Conservation (phyloP, 2,329 filamentous ascomycete species). For the Alternaria hordeiaustralica region DNA sequence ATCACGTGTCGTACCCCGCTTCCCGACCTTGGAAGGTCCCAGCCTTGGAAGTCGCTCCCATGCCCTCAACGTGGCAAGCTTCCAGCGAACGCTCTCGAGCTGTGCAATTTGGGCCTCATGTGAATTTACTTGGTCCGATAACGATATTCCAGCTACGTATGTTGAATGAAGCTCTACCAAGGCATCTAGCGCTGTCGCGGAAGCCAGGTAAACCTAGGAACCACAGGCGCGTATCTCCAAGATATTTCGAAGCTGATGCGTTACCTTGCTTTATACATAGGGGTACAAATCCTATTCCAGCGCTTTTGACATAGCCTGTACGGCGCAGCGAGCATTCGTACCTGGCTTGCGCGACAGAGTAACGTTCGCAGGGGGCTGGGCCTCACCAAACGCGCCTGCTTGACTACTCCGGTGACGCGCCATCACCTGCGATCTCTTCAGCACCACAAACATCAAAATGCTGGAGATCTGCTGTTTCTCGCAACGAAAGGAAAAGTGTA, state of each 20-base stretch:
- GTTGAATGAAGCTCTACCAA: not conserved
- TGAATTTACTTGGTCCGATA: not conserved
- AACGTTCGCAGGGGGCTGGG: not conserved
- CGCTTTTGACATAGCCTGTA: not conserved
- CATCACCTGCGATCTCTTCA: not conserved
- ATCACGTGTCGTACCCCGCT: constrained; percentile 24
- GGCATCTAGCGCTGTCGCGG: not conserved
- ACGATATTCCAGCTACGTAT: not conserved
- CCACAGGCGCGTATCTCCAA: not conserved
- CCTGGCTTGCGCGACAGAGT: not conserved
- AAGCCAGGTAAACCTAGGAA: not conserved
- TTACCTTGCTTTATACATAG: not conserved
- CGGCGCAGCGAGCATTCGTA: not conserved
- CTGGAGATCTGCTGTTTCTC: not conserved
- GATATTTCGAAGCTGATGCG: not conserved
- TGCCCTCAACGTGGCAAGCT: not conserved
- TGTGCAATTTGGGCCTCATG: not conserved
- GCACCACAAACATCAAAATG: not conserved
- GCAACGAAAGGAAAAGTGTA: not conserved
- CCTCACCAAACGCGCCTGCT: not conserved
- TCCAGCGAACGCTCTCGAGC: not conserved
- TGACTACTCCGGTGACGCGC: not conserved
- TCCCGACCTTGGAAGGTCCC: not conserved
- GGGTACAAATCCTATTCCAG: not conserved
- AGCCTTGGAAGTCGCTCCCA: too few relatives aligned